These are phyloP conservation scores for Panicum hallii DNA, from an alignment of 202 grass and related monocot genomes.

Conservation along the genomic window DNA sequence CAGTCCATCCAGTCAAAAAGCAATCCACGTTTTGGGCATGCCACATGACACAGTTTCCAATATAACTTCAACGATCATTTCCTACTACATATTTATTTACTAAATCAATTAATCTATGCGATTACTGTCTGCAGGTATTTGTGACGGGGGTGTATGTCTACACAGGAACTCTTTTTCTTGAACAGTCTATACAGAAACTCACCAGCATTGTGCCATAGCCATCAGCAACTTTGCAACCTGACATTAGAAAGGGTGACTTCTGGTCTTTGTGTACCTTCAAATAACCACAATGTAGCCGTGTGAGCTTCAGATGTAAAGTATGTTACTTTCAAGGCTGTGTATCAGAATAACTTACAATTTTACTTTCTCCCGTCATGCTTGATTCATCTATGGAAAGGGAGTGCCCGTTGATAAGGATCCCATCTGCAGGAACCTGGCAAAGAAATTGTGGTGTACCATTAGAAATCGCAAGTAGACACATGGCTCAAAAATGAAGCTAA, in stretches of 20 bases:
- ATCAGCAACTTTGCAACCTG: slow-evolving; percentile 97
- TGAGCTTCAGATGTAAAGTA: slow-evolving; percentile 29
- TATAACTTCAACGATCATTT: not conserved
- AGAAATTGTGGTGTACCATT: slow-evolving; percentile 39
- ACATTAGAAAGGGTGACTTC: slow-evolving; percentile 93
- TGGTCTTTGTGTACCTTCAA: slow-evolving; percentile 81
- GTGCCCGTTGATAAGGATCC: slow-evolving; percentile 80
- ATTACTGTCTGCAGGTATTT: not conserved
- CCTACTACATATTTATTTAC: not conserved
- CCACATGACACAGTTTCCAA: not conserved
- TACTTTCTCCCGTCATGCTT: slow-evolving; percentile 97
- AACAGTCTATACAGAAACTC: slow-evolving; percentile 29
- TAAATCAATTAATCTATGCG: not conserved
- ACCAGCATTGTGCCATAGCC: slow-evolving; percentile 95
- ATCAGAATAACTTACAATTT: slow-evolving; percentile 71
- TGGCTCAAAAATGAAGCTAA: slow-evolving; percentile 35
- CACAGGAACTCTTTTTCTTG: too few species aligned
- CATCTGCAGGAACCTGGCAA: slow-evolving; percentile 87
- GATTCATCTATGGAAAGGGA: slow-evolving; percentile 97
- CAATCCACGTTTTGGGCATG: not conserved
- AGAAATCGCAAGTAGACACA: not conserved
- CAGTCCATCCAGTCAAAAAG: not conserved
- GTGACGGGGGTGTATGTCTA: not conserved
- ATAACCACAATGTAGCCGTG: slow-evolving; percentile 24
- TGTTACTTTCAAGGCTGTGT: slow-evolving; percentile 22